phyloP scores from a whole-genome alignment of 2,329 filamentous ascomycete species.

The Paecilomyces dactylethromorphus region DNA sequence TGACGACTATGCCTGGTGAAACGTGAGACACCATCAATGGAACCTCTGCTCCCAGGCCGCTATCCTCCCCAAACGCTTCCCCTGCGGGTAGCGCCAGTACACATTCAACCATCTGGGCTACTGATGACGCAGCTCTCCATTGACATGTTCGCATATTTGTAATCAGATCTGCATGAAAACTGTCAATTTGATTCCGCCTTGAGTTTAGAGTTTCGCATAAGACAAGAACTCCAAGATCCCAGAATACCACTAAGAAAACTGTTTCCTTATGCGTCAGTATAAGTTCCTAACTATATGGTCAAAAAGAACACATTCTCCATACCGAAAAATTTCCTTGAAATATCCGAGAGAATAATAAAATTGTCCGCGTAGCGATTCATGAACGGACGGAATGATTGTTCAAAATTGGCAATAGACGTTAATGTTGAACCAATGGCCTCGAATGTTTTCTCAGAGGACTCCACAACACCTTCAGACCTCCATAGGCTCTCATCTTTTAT shows the following conservation, averaged over 20 bases:
- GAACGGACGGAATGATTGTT: neutral
- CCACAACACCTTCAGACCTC: neutral
- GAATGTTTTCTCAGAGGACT: neutral
- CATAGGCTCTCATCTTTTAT: conserved; percentile 3
- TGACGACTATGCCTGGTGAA: neutral
- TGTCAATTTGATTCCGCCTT: neutral
- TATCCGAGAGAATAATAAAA: neutral
- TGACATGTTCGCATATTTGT: neutral
- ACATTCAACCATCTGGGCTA: neutral
- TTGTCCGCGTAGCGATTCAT: neutral
- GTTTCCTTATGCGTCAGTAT: neutral
- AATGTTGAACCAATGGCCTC: neutral
- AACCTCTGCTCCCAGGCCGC: neutral
- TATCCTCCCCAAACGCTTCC: neutral
- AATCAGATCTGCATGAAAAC: neutral
- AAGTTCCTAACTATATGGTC: neutral
- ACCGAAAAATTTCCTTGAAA: neutral
- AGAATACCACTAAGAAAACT: conserved; percentile 14
- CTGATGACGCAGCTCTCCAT: neutral
- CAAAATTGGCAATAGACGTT: neutral
- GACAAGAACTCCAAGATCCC: conserved; percentile 14
- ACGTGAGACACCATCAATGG: neutral
- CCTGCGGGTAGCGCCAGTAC: neutral
- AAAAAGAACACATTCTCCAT: neutral
- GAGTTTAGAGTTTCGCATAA: conserved; percentile 8